Base-by-base conservation (phyloP, 202 grass and related monocot genomes). In the Panicum hallii region DNA sequence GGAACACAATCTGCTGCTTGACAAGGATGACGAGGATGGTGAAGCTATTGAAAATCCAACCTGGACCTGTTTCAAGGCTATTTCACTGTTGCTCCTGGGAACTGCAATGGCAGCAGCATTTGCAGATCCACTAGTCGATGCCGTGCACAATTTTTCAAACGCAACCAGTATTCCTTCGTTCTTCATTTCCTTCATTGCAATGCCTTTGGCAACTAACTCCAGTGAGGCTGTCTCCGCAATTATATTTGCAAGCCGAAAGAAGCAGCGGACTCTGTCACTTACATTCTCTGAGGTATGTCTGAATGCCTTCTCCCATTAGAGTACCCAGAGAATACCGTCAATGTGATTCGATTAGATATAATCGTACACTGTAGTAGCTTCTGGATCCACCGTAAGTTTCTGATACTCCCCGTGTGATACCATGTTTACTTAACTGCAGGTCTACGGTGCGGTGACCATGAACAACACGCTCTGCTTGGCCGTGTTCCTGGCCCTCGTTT, bases 151-250 rank as follows among this genome's bases (percentile, higher is more conserved):
- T 70, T 94, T 99, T 44, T 99, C 93, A 46, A 81, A 64, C 49
- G 96, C 93, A 63, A 94, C 96, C 9, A 82, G 46, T 7, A 99
- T 96, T 72, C 91, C 96, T 72, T 99, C 93, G 41, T 99, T 99
- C 77, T 99, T 99, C 84, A 92, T 99, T 68, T 96, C 96, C 34
- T 99, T 99, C 74, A 92, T 99, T 45, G 93, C 72, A 40, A 96
- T 99, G 96, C 96, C 96, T 1, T 36, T 99, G 75, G 96, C 93
- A 71, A 99, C 96, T 13, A 99, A 95, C 85, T 99, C 96, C 45
- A 99, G 96, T 9, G 96, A 99, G 90, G 96, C 93, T 36, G 91
- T 99, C 19, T 99, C 96, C 3, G 91, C 93, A 42, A 91, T 99
- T 71, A 96, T 96, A 75, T 96, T 99, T 75, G 86, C 96, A 17